Evolutionary conservation across 352 stramenopile genomes (phyloP), one percentile per base, ranked within the genome.

Genomic region (Pythium aquatile): DNA sequence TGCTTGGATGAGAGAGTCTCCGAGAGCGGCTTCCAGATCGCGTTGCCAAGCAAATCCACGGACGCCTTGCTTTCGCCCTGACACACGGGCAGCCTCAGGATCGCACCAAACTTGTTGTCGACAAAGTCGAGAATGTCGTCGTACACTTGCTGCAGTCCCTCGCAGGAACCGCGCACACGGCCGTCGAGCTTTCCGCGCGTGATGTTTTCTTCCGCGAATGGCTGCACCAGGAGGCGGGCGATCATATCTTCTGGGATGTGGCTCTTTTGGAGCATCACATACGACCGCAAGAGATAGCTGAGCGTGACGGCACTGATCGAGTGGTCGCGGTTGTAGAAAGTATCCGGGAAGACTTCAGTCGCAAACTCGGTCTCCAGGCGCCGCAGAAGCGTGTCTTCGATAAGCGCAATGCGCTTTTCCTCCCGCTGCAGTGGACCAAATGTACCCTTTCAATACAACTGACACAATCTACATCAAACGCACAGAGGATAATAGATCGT

Each of bases 311-410:
- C 71, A 26, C 76, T 94, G 55, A 96, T 87, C 0, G 74, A 11
- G 47, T 93, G 87, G 37, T 94, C 85, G 3, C 86, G 84, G 51
- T 83, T 83, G 71, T 96, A 96, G 46, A 95, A 95, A 11, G 85
- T 93, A 61, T 96, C 87, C 0, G 87, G 87, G 14, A 94, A 87
- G 37, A 96, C 90, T 61, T 96, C 85, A 10, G 87, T 93, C 32
- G 84, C 77, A 40, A 96, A 88, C 60, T 96, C 87, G 1, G 87
- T 91, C 69, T 96, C 85, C 5, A 94, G 70, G n/a, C 81, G 78
- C 24, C 74, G 73, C 28, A 91, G 56, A 32, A 94, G 66, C 32
- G 80, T 85, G 63, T 92, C 82, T 76, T 94, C 85, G 55, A 91
- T 80, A 20, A 74, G 68, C 0, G 74, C 73, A 16, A 93, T 69